Evolutionary conservation across 352 stramenopile species (phyloP).

Genomic region (Phytopythium vexans): DNA sequence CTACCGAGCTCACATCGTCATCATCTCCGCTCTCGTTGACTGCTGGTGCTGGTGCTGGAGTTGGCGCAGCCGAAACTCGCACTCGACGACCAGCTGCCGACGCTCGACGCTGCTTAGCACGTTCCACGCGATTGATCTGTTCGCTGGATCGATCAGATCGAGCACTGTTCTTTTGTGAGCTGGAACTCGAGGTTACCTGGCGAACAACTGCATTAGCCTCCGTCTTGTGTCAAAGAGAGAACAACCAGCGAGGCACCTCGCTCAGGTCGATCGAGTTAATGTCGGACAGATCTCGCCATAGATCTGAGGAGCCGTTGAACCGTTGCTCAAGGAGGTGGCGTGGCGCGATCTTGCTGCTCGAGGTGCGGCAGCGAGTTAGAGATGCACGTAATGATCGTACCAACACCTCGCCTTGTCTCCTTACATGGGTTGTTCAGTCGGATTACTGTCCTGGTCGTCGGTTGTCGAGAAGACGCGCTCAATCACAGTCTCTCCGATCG

Average conservation of each 20-base stretch:
- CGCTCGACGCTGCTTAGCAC: no score
- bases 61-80: no score
- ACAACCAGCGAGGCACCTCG: background rate
- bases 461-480: conserved; percentile 34
- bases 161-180: no score
- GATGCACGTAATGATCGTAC: background rate
- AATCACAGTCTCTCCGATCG: conserved; percentile 53
- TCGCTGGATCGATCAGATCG: no score
- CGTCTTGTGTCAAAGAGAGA: no score
- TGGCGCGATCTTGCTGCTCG: conserved; percentile 17
- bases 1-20: conserved; percentile 1
- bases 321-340: conserved; percentile 28
- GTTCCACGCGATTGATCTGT: no score
- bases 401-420: background rate
- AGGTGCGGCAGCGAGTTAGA: background rate
- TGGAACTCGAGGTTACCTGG: no score
- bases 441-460: background rate
- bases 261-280: conserved; percentile 22
- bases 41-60: no score
- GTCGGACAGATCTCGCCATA: conserved; percentile 35
- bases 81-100: no score
- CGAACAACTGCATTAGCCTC: no score
- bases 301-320: conserved; percentile 18
- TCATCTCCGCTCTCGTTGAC: background rate
- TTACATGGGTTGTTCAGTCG: background rate